Conservation (phyloP, 257 asterid species). For the Plectranthus barbatus region DNA sequence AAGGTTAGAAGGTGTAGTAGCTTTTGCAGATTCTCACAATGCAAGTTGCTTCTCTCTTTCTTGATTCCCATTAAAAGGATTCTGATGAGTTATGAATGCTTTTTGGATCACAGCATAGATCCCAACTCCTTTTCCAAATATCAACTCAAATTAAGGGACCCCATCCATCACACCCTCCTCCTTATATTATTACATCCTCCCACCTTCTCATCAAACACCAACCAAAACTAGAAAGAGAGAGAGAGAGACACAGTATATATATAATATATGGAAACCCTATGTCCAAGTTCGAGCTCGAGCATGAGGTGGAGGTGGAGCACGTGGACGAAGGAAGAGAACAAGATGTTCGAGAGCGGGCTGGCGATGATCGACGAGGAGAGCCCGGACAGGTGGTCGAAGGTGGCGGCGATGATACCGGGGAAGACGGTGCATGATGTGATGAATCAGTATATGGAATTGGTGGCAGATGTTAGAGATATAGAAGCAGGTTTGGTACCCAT, state of each 20-base stretch:
- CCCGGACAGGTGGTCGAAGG: conserved; percentile 62
- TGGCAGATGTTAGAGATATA: conserved; percentile 58
- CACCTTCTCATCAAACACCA: neutral
- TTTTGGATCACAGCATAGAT: conserved; percentile 22
- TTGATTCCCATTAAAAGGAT: conserved; percentile 35
- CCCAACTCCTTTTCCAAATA: conserved; percentile 1
- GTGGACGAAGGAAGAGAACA: conserved; percentile 83
- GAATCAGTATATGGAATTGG: conserved; percentile 53
- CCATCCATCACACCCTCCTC: neutral
- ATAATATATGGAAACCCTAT: conserved; percentile 51
- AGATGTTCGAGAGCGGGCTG: conserved; percentile 65
- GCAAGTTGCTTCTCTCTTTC: conserved; percentile 20
- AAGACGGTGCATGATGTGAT: conserved; percentile 70
- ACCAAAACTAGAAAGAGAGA: neutral
- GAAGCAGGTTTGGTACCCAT: conserved; percentile 69
- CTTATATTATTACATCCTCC: neutral
- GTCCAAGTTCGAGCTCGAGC: conserved; percentile 30
- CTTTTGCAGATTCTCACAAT: conserved; percentile 29
- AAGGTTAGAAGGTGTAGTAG: neutral
- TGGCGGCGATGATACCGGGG: conserved; percentile 64
- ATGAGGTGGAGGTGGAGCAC: conserved; percentile 20
- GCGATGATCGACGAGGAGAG: conserved; percentile 57
- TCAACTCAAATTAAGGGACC: neutral
- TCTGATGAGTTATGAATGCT: conserved; percentile 17
- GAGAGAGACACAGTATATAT: neutral